phyloP scores from a whole-genome alignment of 179 eudicot species.

The Vitellaria paradoxa region DNA sequence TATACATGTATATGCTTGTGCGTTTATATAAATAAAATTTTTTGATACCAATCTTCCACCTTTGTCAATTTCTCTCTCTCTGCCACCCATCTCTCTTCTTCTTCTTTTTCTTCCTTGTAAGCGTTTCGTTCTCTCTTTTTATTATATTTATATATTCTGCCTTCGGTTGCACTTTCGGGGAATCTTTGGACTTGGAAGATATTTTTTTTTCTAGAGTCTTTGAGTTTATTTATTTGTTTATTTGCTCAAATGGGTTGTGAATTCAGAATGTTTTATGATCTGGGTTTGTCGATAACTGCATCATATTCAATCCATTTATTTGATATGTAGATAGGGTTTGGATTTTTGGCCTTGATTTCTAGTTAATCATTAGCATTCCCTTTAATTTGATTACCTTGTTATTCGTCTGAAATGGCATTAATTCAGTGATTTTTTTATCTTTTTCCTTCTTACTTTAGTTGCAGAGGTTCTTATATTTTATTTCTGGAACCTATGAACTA shows the following conservation, averaged over 20 bases:
- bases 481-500: not conserved
- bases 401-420: not conserved
- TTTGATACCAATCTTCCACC: conserved; percentile 27
- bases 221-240: not conserved
- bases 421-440: not conserved
- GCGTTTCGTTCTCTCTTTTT: conserved; percentile 16
- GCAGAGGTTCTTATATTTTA: not conserved
- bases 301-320: conserved; percentile 8
- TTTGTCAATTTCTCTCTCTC: conserved; percentile 27
- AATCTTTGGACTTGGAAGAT: not conserved
- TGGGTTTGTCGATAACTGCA: conserved; percentile 24
- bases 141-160: not conserved
- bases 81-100: conserved; percentile 24
- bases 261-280: conserved; percentile 15
- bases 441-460: not conserved
- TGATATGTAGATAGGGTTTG: not conserved
- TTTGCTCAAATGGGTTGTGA: conserved; percentile 17
- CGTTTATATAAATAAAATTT: conserved; percentile 6
- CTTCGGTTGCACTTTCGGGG: conserved; percentile 4
- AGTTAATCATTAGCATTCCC: conserved; percentile 13
- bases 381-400: not conserved
- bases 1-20: not conserved
- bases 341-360: conserved; percentile 11
- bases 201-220: not conserved
- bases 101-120: conserved; percentile 22